Evolutionary conservation across 164 flowering plant species (phyloP), one percentile per base, ranked within the genome.

Genomic region (Buxus sempervirens): DNA sequence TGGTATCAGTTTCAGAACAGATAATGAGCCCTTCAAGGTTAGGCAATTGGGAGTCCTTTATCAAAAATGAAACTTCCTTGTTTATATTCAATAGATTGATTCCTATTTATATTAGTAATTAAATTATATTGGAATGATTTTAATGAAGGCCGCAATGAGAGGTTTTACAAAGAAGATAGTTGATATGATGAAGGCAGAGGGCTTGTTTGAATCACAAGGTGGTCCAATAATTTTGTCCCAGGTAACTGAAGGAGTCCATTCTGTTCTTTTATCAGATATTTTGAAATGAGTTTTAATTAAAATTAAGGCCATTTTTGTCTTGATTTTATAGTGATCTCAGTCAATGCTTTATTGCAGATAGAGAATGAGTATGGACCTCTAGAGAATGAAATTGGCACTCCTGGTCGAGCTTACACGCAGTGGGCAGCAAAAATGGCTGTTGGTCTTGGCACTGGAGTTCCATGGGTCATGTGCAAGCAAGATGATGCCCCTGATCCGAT

Each of bases 391-490:
- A 76, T 89, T 36, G 97, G 97, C 14, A 86, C 88, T 28, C 91
- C 94, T 5, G 97, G 89, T 6, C 80, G 79, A 60, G 82, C 91
- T 16, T 93, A 93, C 63, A 66, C 87, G 6, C 65, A 83, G 63
- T 93, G 97, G 96, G 90, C 92, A 23, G 96, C 96, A 9, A 62
- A 78, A 58, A 90, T 93, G 98, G 98, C 97, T 7, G 86, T 84
- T 13, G 81, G 85, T 10, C 89, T 88, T 7, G 78, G 76, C 65
- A 90, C 98, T 22, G 98, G 98, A n/a, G 98, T 93, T 54, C 98
- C 98, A 32, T 93, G 98, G 98, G 72, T 93, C 69, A 93, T 93
- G 98, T 93, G 98, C 85, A 93, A 90, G 71, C 93, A 93, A 83
- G 93, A 90, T 42, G 90, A 89, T 73, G 97, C 93, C 51, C 98